Conservation (phyloP, 2,329 filamentous ascomycete genomes). For the Xylaria digitata region DNA sequence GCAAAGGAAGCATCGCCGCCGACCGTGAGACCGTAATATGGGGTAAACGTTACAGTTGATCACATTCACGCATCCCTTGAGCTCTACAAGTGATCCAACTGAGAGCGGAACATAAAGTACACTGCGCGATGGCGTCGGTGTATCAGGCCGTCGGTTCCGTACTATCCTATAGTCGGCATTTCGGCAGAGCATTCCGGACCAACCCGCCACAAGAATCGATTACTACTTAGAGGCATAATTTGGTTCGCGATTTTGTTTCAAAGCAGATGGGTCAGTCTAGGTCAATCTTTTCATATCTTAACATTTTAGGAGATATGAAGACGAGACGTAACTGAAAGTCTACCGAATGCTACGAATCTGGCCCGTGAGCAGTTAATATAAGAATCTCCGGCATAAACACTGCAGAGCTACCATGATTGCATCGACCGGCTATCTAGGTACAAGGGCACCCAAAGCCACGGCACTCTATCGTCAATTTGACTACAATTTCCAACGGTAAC, state of each 20-base stretch:
- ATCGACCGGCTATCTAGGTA: constrained; percentile 11
- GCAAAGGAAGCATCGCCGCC: constrained; percentile 3
- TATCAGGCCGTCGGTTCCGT: constrained; percentile 17
- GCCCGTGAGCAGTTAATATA: not conserved
- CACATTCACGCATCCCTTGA: constrained; percentile 7
- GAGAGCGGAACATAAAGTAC: not conserved
- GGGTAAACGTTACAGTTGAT: constrained; percentile 15
- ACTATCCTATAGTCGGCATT: constrained; percentile 34
- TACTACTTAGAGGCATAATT: not conserved
- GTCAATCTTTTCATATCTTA: not conserved
- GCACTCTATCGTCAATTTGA: constrained; percentile 21
- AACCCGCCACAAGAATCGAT: constrained; percentile 21
- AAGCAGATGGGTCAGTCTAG: constrained; percentile 8
- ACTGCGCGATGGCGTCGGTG: constrained; percentile 9
- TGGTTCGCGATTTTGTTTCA: constrained; percentile 27
- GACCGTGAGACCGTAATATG: constrained; percentile 13
- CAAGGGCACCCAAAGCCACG: constrained; percentile 18
- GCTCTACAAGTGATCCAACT: constrained; percentile 15
- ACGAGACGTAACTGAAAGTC: not conserved
- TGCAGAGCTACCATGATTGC: constrained; percentile 16
- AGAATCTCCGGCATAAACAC: not conserved
- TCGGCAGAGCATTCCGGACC: constrained; percentile 42
- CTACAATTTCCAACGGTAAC: constrained; percentile 1
- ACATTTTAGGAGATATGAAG: not conserved
- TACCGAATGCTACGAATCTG: not conserved